phyloP scores from a whole-genome alignment of 2,329 filamentous ascomycete species.

The Acrocalymma vagum region DNA sequence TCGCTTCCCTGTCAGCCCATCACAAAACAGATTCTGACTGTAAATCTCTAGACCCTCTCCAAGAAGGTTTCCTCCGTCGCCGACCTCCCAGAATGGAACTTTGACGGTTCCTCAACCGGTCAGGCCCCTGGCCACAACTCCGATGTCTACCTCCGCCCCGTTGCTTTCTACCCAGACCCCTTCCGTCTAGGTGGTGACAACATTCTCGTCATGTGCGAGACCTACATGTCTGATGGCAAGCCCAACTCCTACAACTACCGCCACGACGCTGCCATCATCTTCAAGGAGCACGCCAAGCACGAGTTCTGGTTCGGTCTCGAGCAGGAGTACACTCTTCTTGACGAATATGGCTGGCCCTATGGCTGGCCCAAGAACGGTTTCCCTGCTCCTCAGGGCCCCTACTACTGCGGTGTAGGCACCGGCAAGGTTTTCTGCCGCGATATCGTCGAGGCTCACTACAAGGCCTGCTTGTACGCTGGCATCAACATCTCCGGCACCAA shows the following conservation, averaged over 20 bases:
- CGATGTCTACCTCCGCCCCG: conserved; percentile 93
- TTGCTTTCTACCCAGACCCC: conserved; percentile 88
- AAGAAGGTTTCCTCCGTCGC: conserved; percentile 65
- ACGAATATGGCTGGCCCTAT: conserved; percentile 85
- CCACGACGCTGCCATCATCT: conserved; percentile 87
- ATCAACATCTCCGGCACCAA: conserved; percentile 98
- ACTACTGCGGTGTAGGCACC: conserved; percentile 98
- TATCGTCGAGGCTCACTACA: conserved; percentile 95
- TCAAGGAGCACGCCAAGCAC: conserved; percentile 84
- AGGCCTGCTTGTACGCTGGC: conserved; percentile 85
- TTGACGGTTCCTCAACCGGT: conserved; percentile 87
- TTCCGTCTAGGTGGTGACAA: conserved; percentile 88
- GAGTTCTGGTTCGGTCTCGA: conserved; percentile 98
- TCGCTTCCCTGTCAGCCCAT: conserved; percentile 9
- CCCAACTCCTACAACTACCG: conserved; percentile 99
- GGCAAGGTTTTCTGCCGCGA: conserved; percentile 98
- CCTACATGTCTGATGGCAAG: conserved; percentile 90
- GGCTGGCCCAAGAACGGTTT: conserved; percentile 90
- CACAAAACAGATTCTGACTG: conserved; percentile 10
- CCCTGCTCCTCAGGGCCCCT: conserved; percentile 91
- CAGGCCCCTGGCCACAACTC: conserved; percentile 96
- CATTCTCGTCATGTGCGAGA: conserved; percentile 93
- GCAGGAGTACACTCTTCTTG: conserved; percentile 96
- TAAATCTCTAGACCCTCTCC: conserved; percentile 65
- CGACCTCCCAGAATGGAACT: conserved; percentile 81